Conservation (phyloP, 2,329 filamentous ascomycete genomes). For the Ascomycota sp. region DNA sequence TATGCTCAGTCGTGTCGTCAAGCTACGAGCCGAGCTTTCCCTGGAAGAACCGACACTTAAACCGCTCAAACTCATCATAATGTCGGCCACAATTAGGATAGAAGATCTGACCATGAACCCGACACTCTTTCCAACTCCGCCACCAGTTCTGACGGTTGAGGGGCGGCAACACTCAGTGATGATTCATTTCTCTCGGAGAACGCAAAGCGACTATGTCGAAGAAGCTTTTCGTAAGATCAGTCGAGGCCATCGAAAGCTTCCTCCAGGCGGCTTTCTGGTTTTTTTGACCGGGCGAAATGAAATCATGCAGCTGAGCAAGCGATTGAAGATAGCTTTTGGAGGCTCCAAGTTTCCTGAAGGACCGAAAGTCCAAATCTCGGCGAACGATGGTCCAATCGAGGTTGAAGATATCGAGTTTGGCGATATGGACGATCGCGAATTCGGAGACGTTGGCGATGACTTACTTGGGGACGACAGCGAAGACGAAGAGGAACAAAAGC, state of each 20-base stretch:
- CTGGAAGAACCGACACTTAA: slow-evolving; percentile 49
- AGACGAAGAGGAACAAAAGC: slow-evolving; percentile 34
- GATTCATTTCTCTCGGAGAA: slow-evolving; percentile 68
- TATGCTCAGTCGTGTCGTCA: slow-evolving; percentile 84
- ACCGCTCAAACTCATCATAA: slow-evolving; percentile 84
- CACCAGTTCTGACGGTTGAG: slow-evolving; percentile 74
- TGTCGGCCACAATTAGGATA: slow-evolving; percentile 88
- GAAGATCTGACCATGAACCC: slow-evolving; percentile 77
- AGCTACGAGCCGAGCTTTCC: slow-evolving; percentile 55
- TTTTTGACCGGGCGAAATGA: slow-evolving; percentile 91
- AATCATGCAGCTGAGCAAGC: slow-evolving; percentile 65
- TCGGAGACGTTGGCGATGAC: slow-evolving; percentile 33
- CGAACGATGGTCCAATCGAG: slow-evolving; percentile 60
- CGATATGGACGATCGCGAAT: slow-evolving; percentile 36
- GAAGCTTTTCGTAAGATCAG: slow-evolving; percentile 77
- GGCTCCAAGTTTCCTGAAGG: slow-evolving; percentile 33
- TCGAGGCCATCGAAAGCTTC: slow-evolving; percentile 73
- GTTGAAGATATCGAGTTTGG: slow-evolving; percentile 76
- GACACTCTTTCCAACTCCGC: slow-evolving; percentile 55
- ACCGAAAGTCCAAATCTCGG: slow-evolving; percentile 54
- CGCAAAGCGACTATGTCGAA: slow-evolving; percentile 72
- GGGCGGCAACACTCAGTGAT: slow-evolving; percentile 84
- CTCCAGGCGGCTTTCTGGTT: slow-evolving; percentile 75
- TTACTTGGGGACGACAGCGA: slow-evolving; percentile 31
- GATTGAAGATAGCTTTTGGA: slow-evolving; percentile 47